Evolutionary conservation across 768 basidiomycete species (phyloP), one percentile per base, ranked within the genome.

Genomic region (Tricholoma sp.): DNA sequence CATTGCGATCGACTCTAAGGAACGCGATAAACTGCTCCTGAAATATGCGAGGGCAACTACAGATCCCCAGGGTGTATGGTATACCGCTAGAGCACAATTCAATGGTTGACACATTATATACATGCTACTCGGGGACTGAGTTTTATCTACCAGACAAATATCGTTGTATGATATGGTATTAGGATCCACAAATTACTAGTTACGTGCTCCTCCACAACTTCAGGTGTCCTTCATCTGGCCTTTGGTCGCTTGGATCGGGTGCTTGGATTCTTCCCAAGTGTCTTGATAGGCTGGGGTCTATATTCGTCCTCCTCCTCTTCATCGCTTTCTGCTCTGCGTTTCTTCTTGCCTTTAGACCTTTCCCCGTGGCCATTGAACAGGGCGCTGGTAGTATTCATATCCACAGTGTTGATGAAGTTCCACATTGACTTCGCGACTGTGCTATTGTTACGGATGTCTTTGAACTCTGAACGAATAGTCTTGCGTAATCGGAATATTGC

Each of bases 11-110:
- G 85, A 91, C 65, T 72, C 76, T 7, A 96, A 97, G 70, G 92
- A 92, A 65, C 78, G 90, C 39, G 95, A 98, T 67, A 93, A 87
- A 68, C 67, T 96, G 59, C 72, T 97, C 37, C 80, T 92, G 42
- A 98, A 94, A 72, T 91, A 88, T 65, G 91, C 91, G 34, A 77
- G 95, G 47, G 82, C 89, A 2, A 79, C 85, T 42, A 90, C 86
- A 52, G 87, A 89, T 52, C 65, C 76, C 0, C 76, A 81, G 10
- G 88, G 87, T 0, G 68, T 82, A 34, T 89, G 83, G 80, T 96
- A 93, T 69, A 89, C 87, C 1, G 80, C 88, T 1, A 74, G 89
- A 59, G 80, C 78, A 31, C 82, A 82, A 63, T 84, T 85, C 64
- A 81, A 71, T 65, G 77, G 74, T 33, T 84, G 71, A 65, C 18